Evolutionary conservation across 2,329 filamentous ascomycete genomes (phyloP).

Genomic region (Neoarthrinium moseri): DNA sequence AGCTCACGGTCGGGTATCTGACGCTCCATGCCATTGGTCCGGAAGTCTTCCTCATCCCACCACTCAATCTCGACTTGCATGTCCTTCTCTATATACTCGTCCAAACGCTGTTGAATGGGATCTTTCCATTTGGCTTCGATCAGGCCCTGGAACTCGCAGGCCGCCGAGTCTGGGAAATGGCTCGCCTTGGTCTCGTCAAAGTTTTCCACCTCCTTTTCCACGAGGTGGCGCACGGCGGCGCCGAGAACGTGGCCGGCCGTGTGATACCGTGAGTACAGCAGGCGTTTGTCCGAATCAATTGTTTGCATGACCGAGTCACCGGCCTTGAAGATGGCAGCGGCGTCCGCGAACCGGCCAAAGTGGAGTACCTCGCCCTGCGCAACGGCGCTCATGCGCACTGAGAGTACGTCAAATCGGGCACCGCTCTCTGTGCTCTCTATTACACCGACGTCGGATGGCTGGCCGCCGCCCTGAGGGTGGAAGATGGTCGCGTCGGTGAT

Average conservation of each 20-base stretch:
- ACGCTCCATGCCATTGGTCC: slow-evolving; percentile 49
- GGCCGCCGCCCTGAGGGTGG: slow-evolving; percentile 72
- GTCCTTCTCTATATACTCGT: slow-evolving; percentile 54
- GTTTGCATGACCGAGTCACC: slow-evolving; percentile 50
- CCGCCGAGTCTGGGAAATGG: slow-evolving; percentile 67
- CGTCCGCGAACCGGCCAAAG: slow-evolving; percentile 54
- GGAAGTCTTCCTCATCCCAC: slow-evolving; percentile 65
- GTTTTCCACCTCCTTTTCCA: slow-evolving; percentile 47
- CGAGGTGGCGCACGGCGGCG: slow-evolving; percentile 60
- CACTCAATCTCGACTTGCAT: slow-evolving; percentile 64
- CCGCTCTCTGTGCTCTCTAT: slow-evolving; percentile 38
- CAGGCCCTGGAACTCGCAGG: slow-evolving; percentile 65
- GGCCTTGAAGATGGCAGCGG: slow-evolving; percentile 31
- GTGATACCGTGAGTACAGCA: slow-evolving; percentile 66
- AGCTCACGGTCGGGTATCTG: slow-evolving; percentile 49
- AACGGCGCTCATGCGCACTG: slow-evolving; percentile 54
- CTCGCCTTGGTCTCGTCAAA: slow-evolving; percentile 70
- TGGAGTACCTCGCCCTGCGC: slow-evolving; percentile 60
- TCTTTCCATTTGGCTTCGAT: slow-evolving; percentile 65
- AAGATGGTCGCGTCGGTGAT: slow-evolving; percentile 69
- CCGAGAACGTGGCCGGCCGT: slow-evolving; percentile 74
- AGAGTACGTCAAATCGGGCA: slow-evolving; percentile 48
- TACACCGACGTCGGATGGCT: slow-evolving; percentile 65
- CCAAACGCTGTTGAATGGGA: slow-evolving; percentile 58
- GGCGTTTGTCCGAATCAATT: slow-evolving; percentile 60